phyloP scores from a whole-genome alignment of 2,329 filamentous ascomycete genomes.

The Fusarium protoensiforme region DNA sequence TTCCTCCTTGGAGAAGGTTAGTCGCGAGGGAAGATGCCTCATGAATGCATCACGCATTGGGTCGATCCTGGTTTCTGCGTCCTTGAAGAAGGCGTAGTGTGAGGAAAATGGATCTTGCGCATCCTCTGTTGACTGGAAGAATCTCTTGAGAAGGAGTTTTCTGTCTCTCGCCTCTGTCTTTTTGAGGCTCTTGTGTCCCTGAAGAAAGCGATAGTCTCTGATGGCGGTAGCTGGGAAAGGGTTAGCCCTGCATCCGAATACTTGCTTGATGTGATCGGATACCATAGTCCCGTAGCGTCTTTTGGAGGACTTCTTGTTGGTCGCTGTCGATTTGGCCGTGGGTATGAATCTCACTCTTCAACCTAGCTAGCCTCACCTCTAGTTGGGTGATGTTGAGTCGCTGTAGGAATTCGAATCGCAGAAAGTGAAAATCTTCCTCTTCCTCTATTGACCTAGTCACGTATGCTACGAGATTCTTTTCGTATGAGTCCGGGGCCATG shows the following conservation, averaged over 20 bases:
- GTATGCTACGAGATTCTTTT: neutral
- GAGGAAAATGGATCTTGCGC: neutral
- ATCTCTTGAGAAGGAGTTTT: neutral
- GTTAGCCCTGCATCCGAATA: neutral
- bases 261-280: neutral
- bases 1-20: neutral
- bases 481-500: neutral
- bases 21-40: neutral
- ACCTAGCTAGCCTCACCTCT: neutral
- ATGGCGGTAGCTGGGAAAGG: neutral
- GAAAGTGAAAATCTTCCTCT: neutral
- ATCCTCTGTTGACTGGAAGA: neutral
- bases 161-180: neutral
- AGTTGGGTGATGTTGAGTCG: neutral
- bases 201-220: neutral
- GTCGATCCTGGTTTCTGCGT: neutral
- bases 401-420: neutral
- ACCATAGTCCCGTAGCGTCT: neutral
- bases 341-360: neutral
- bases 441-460: neutral
- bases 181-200: neutral
- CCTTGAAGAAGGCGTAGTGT: neutral
- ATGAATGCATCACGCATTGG: neutral
- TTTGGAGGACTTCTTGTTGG: neutral
- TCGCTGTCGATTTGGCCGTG: fast-evolving